Conservation (phyloP, 202 grass and related monocot genomes). For the Schoenoplectus tabernaemontani region DNA sequence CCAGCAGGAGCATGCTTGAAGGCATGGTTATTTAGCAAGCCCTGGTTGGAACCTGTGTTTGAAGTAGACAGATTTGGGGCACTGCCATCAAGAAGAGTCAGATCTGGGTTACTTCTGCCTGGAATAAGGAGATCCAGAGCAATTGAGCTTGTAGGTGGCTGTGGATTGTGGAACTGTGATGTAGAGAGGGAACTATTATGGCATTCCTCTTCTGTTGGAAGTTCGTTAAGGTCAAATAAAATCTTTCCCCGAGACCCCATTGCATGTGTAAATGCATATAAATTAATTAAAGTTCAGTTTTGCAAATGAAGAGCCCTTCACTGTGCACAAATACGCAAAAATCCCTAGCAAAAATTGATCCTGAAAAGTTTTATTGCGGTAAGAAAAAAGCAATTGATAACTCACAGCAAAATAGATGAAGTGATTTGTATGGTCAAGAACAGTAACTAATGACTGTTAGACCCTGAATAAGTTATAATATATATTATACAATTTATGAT, state of each 20-base stretch:
- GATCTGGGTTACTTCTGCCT: constrained; percentile 13
- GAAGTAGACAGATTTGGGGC: constrained; percentile 49
- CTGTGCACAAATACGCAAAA: background rate
- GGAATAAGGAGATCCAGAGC: constrained; percentile 39
- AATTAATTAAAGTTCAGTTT: constrained; percentile 15
- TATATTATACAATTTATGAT: background rate
- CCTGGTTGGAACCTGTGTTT: constrained; percentile 29
- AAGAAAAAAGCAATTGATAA: background rate
- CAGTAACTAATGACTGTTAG: background rate
- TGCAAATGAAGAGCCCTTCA: constrained; percentile 7
- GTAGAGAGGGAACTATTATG: constrained; percentile 37
- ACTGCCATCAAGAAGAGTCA: background rate
- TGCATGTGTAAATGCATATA: constrained; percentile 99
- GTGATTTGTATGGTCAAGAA: background rate
- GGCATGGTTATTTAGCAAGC: constrained; percentile 74
- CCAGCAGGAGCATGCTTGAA: constrained; percentile 63
- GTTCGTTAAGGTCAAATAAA: constrained; percentile 97
- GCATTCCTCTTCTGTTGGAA: constrained; percentile 65
- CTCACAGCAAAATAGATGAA: background rate
- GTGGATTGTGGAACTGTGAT: constrained; percentile 67
- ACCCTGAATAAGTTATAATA: background rate
- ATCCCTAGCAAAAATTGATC: background rate
- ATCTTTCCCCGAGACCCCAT: constrained; percentile 90
- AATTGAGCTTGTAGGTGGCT: constrained; percentile 28
- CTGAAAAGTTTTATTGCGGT: background rate